Conservation (phyloP, 495 filamentous ascomycete species). For the Neurospora tetrasperma region DNA sequence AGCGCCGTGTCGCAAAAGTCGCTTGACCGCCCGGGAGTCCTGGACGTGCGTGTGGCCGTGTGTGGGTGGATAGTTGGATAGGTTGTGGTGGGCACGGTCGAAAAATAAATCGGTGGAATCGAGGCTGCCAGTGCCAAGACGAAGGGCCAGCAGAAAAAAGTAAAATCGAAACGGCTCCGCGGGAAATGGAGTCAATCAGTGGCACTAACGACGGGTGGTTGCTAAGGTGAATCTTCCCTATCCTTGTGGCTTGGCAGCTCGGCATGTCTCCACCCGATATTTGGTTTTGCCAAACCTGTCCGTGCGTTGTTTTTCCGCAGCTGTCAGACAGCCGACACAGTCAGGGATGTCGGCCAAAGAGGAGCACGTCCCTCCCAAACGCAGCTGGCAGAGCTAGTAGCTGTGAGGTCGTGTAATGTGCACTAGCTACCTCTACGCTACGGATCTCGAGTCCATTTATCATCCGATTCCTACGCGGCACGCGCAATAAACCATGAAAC, state of each 20-base stretch:
- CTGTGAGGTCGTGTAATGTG: not conserved
- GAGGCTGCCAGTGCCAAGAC: not conserved
- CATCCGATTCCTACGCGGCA: not conserved
- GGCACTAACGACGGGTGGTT: not conserved
- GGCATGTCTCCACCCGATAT: not conserved
- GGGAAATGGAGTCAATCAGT: not conserved
- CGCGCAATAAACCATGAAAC: not conserved
- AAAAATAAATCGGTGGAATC: constrained; percentile 1
- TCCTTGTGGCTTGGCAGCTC: not conserved
- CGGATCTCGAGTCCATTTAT: not conserved
- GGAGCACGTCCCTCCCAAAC: not conserved
- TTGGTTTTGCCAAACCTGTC: not conserved
- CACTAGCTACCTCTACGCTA: not conserved
- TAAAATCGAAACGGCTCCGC: not conserved
- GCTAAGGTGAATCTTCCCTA: not conserved
- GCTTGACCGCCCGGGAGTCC: constrained; percentile 1
- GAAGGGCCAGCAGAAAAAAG: not conserved
- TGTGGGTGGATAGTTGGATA: not conserved
- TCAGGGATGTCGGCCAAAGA: not conserved
- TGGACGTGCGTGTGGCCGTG: not conserved
- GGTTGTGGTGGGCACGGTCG: not conserved
- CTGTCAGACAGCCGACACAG: not conserved
- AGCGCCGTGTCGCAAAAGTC: not conserved
- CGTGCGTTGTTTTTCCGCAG: not conserved
- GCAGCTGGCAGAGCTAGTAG: not conserved